Conservation (phyloP, 163 green algal genomes). For the Chloromonas sp. region DNA sequence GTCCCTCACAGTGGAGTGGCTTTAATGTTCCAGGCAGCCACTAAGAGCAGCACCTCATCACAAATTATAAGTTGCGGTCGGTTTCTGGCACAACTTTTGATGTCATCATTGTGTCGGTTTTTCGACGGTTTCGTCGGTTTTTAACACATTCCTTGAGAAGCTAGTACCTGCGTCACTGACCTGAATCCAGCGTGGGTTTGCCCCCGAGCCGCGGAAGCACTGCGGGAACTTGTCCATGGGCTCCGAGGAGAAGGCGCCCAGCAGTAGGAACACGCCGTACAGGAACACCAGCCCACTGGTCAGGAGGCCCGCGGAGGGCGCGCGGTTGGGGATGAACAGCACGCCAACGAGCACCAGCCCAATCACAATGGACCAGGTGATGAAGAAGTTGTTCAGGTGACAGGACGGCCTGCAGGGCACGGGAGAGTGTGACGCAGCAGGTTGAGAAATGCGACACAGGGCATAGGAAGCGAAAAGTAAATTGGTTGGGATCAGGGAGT, state of each 20-base stretch:
- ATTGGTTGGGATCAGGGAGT: not conserved
- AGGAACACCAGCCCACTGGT: conserved; percentile 37
- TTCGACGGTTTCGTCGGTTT: no score
- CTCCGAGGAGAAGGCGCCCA: conserved; percentile 52
- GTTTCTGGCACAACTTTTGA: no score
- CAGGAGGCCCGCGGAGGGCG: conserved; percentile 62
- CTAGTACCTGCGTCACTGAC: conserved; percentile 1
- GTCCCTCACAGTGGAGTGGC: no score
- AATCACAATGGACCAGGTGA: conserved; percentile 66
- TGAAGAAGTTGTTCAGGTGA: conserved; percentile 78
- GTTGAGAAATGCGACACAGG: not conserved
- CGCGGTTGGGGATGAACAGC: conserved; percentile 56
- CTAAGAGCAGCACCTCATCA: no score
- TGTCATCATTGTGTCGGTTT: no score
- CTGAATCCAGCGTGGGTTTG: conserved; percentile 33
- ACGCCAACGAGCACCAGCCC: conserved; percentile 53
- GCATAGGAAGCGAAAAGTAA: not conserved
- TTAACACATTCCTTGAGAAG: no score
- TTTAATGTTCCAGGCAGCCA: no score
- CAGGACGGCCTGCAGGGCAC: conserved; percentile 27
- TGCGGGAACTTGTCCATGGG: conserved; percentile 15
- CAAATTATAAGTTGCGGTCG: no score
- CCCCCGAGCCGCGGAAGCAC: conserved; percentile 27
- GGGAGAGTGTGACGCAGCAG: not conserved
- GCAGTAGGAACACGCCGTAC: conserved; percentile 33